These are phyloP conservation scores for Metschnikowia picachoensis DNA, from an alignment of 805 yeast genomes.

Conservation along the genomic window DNA sequence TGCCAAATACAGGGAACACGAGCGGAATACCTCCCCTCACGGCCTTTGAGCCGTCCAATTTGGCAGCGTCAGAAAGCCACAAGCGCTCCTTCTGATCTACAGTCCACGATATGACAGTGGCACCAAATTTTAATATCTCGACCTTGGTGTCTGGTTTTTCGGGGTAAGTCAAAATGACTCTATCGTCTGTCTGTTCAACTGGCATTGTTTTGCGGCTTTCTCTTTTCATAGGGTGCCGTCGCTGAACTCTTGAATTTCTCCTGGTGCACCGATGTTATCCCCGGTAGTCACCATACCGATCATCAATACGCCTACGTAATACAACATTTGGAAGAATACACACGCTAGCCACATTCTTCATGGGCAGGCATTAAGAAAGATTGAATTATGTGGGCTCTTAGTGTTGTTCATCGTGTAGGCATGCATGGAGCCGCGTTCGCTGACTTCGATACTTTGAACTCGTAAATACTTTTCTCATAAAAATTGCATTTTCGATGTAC, in stretches of 20 bases:
- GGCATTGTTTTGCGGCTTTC: constrained; percentile 41
- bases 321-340: no score
- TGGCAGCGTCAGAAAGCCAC: constrained; percentile 77
- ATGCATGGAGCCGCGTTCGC: no score
- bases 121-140: constrained; percentile 81
- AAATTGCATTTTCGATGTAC: no score
- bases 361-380: no score
- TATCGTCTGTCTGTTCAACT: constrained; percentile 60
- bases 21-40: constrained; percentile 97
- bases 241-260: neutral
- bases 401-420: no score
- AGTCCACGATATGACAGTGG: constrained; percentile 81
- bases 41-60: constrained; percentile 86
- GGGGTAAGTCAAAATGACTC: constrained; percentile 58
- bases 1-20: constrained; percentile 93
- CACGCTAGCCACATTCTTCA: no score
- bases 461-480: no score
- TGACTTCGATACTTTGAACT: no score
- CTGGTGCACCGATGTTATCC: constrained; percentile 7
- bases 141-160: constrained; percentile 49
- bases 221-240: neutral
- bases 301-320: no score
- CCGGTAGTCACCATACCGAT: neutral
- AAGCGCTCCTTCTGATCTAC: constrained; percentile 70
- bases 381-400: no score